Base-by-base conservation (phyloP, 805 yeast genomes). In the Lachancea kluyveri region DNA sequence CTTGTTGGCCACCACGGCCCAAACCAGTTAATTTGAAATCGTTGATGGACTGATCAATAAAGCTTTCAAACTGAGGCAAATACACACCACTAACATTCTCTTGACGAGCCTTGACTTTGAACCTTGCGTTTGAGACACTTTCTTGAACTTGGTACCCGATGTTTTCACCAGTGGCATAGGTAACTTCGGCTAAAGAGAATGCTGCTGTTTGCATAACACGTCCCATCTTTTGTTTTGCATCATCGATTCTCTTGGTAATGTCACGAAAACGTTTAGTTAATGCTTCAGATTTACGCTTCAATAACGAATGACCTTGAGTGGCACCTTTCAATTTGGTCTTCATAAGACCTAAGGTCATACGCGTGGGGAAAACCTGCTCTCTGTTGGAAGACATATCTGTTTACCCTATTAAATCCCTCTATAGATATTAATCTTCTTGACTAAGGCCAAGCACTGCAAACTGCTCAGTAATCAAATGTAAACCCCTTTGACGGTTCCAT, bases 1-100 rank as follows among this genome's bases (percentile, higher is more conserved):
- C 94, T 59, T 90, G 97, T 62, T 90, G 97, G 43, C 98, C 97
- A 62, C 98, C 98, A 59, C 96, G 74, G 31, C 98, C 98, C 45
- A 90, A 70, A 48, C 98, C 98, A 4, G 97, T 90, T 75, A 90
- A 68, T 59, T 85, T 85, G 70, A 90, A 90, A 54, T 92, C 98
- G 52, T 90, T 90, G 56, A 85, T 83, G 8, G 77, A 75, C 41
- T 83, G 86, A 52, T 87, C 83, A 39, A 86, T 74, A 45, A 72
- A 80, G 17, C 88, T 75, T 50, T 88, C 96, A 48, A 90, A 92
- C 39, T 88, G 86, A 15, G 98, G 97, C 51, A 90, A 70, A 50
- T 79, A 77, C 22, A 90, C 98, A 63, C 98, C 98, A 42, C 94
- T 79, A 25, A 90, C 97, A 61, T 90, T 90, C 57, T 90, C 98